A percentile compares a stretch with the other conserved stretches of the same genome.
phyloP scores from a whole-genome alignment of 192 early-diverging fungal genomes.

The Entomortierella chlamydospora region DNA sequence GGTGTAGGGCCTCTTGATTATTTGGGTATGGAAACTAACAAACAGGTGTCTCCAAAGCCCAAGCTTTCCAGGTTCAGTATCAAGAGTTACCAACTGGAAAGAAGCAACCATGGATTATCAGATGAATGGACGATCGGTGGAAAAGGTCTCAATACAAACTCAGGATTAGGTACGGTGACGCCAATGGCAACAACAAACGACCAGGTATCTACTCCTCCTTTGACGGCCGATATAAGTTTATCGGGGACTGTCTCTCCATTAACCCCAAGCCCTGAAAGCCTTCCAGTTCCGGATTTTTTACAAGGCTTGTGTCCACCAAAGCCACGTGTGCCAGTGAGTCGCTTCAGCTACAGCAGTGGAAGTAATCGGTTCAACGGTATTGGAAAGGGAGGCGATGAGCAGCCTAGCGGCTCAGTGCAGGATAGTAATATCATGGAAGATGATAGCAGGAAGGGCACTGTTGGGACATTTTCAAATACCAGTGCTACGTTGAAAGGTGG shows the following conservation, averaged over 20 bases:
- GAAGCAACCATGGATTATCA: constrained; percentile 27
- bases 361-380: not conserved
- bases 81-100: constrained; percentile 42
- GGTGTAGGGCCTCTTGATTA: constrained; percentile 8
- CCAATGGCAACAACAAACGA: not conserved
- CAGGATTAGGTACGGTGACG: not conserved
- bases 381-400: not conserved
- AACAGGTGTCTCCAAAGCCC: constrained; percentile 11
- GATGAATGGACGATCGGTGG: constrained; percentile 28
- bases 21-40: not conserved
- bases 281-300: constrained; percentile 12
- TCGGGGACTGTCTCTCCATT: constrained; percentile 5
- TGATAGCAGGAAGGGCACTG: not conserved
- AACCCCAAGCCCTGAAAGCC: not conserved
- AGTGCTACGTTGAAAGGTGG: not conserved
- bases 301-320: constrained; percentile 2
- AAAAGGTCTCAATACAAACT: not conserved
- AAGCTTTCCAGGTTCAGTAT: constrained; percentile 31
- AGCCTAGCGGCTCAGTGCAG: not conserved
- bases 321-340: not conserved
- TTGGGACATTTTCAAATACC: not conserved
- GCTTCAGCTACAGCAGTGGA: not conserved
- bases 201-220: constrained; percentile 12
- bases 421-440: constrained; percentile 17
- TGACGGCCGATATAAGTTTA: constrained; percentile 2